These are phyloP conservation scores for Neurospora terricola DNA, from an alignment of 495 filamentous ascomycete genomes.

Conservation along the genomic window DNA sequence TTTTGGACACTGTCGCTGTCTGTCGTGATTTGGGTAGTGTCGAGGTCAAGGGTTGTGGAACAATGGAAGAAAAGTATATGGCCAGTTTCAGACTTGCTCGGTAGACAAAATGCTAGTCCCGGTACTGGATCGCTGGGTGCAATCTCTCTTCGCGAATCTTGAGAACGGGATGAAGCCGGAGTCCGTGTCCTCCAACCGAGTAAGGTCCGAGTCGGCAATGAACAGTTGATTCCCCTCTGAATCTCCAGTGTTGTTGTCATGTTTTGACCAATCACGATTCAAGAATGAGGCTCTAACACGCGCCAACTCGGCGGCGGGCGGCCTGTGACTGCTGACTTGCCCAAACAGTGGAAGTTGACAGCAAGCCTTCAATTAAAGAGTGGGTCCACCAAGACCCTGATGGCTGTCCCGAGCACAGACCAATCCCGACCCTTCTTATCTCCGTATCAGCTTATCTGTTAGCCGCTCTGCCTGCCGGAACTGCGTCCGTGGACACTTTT, in stretches of 20 bases:
- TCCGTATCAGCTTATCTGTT: background rate
- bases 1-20: background rate
- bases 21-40: background rate
- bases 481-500: background rate
- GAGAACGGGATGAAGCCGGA: background rate
- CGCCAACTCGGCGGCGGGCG: background rate
- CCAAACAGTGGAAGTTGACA: slow-evolving; percentile 1
- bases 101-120: background rate
- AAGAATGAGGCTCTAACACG: background rate
- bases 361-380: slow-evolving; percentile 1
- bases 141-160: background rate
- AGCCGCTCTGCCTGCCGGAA: background rate
- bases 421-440: background rate
- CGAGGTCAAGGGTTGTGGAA: background rate
- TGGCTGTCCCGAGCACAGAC: background rate
- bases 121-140: background rate
- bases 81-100: background rate
- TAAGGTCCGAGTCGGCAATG: background rate
- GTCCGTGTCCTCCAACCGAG: background rate
- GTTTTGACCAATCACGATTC: background rate
- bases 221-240: background rate
- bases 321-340: background rate
- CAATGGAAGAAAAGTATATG: background rate
- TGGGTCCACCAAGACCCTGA: background rate
- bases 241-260: background rate